phyloP scores from a whole-genome alignment of 164 flowering plant species.

The Magnolia changhungtana region DNA sequence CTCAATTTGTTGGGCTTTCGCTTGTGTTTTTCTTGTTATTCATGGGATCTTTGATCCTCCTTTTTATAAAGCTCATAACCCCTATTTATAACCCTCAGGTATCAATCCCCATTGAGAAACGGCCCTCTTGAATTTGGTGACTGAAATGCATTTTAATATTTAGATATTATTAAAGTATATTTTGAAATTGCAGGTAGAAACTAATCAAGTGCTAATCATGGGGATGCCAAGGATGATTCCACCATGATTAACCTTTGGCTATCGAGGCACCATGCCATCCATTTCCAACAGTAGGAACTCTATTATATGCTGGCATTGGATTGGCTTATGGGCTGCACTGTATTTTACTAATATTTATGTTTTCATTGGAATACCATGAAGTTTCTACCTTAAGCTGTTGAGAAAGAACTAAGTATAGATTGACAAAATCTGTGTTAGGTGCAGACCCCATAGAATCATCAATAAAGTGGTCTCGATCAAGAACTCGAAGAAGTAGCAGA shows the following conservation, averaged over 20 bases:
- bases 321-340: no score
- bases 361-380: no score
- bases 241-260: neutral
- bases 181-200: neutral
- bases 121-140: neutral
- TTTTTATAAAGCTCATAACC: neutral
- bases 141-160: neutral
- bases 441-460: conserved; percentile 93
- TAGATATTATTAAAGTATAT: neutral
- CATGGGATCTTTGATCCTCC: neutral
- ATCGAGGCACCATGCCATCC: neutral
- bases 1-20: no score
- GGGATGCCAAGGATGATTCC: neutral
- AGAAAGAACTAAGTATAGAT: neutral
- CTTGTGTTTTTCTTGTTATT: neutral
- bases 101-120: neutral
- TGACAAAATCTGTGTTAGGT: conserved; percentile 5
- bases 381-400: neutral
- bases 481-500: conserved; percentile 66
- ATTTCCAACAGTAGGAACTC: neutral
- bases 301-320: no score
- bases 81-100: neutral
- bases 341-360: no score
- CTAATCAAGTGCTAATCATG: neutral
- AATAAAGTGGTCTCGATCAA: conserved; percentile 74